Base-by-base conservation (phyloP, 129 eudicot genomes). In the Smallanthus sonchifolius region DNA sequence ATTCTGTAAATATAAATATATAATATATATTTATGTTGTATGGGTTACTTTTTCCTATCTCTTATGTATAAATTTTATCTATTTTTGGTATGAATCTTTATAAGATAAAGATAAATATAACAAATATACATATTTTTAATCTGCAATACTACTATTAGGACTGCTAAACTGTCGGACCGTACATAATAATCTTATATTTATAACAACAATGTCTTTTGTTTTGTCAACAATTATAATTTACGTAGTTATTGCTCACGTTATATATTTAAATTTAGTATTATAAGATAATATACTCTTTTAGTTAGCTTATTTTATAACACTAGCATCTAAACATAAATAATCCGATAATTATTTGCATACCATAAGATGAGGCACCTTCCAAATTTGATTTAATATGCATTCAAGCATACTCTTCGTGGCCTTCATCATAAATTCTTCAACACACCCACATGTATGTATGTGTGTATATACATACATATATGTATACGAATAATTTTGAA, bases 311-410 rank as follows among this genome's bases (percentile, higher is more conserved):
- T 52, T 42, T 10, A 56, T 68, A 20, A 56, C 69, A 77, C 2
- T 17, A 32, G 3, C 35, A 60, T 1, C 5, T 8, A 37, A 44
- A 43, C 8, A 57, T 11, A 55, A 7, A 60, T 7, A 37, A 37
- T 11, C n/a, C 20, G 6, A 66, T 52, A 35, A 55, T 17, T 16
- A 69, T 45, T 47, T 69, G 52, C 70, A 37, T 77, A 77, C 82
- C 82, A 47, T 59, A 35, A 20, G n/a, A 36, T 7, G 32, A 48
- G 48, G 36, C 44, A 69, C n/a, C 56, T 47, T 47, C 19, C 55
- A 36, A 77, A 44, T 71, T 61, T 59, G 65, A 7, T 40, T 42
- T 15, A 24, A 15, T 19, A 52, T 7, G 17, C 28, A 44, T 60
- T 13, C 4, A 37, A 42, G 62, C 15, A 52, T 52, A 8, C 30